phyloP scores from a whole-genome alignment of 2,329 filamentous ascomycete genomes.

The Colletotrichum neosansevieriae region DNA sequence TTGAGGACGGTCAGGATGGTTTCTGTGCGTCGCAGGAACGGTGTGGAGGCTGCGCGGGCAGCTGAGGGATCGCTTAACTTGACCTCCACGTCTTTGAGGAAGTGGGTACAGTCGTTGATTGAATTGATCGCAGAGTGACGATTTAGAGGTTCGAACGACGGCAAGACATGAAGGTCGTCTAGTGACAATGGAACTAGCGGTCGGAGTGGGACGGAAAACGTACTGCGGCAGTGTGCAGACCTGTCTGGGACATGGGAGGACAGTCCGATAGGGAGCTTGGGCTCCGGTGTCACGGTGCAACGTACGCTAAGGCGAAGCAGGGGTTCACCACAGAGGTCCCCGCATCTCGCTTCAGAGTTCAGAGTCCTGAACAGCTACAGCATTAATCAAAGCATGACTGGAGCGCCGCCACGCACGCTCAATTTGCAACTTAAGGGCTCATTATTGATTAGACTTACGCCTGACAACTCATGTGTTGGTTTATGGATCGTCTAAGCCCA shows the following conservation, averaged over 20 bases:
- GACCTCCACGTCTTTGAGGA: neutral
- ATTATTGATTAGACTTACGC: constrained; percentile 2
- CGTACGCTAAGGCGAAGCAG: constrained; percentile 23
- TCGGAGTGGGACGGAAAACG: constrained; percentile 30
- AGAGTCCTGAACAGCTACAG: constrained; percentile 10
- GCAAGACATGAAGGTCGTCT: neutral
- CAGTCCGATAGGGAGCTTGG: constrained; percentile 28
- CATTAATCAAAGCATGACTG: neutral
- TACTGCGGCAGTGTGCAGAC: too few species aligned
- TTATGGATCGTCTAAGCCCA: neutral
- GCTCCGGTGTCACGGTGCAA: constrained; percentile 19
- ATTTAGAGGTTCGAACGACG: constrained; percentile 6
- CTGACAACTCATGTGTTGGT: constrained; percentile 7
- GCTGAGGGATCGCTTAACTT: too few species aligned
- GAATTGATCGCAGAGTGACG: neutral
- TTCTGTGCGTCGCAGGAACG: neutral
- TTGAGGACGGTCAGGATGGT: neutral
- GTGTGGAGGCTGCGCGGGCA: neutral
- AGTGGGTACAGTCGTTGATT: neutral
- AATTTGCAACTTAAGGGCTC: neutral
- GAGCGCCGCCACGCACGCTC: neutral
- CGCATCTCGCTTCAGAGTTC: constrained; percentile 4
- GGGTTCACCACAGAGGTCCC: constrained; percentile 20
- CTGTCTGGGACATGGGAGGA: constrained; percentile 16
- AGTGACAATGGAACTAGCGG: constrained; percentile 17